Percentiles rank a stretch among this genome's conserved stretches.
Evolutionary conservation across 495 filamentous ascomycete species (phyloP).

Genomic region (Neurospora hispaniola): DNA sequence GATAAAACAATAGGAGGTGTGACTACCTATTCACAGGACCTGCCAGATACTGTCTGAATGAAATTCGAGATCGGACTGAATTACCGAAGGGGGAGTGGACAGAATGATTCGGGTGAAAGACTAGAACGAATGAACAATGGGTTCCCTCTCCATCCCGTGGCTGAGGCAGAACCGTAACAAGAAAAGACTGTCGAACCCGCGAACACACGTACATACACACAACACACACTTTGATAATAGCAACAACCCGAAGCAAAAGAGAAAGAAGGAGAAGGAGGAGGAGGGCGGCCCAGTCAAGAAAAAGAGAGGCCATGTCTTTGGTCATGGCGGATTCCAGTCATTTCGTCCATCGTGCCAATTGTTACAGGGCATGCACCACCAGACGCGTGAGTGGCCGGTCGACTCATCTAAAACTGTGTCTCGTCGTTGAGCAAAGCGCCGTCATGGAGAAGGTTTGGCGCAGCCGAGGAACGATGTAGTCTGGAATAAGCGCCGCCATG

Average conservation of each 20-base stretch:
- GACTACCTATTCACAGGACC: not conserved
- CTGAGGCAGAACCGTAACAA: not conserved
- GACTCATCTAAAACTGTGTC: conserved; percentile 1
- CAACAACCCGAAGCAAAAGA: not conserved
- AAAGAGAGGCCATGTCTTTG: not conserved
- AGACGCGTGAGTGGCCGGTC: not conserved
- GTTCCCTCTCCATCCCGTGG: not conserved
- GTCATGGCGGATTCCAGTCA: not conserved
- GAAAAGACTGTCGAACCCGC: not conserved
- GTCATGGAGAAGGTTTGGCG: conserved; percentile 18
- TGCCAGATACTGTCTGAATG: not conserved
- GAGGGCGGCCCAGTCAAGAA: not conserved
- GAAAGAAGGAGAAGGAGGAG: not conserved
- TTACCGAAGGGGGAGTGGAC: not conserved
- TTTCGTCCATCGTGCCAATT: not conserved
- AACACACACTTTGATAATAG: not conserved
- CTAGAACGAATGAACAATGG: not conserved
- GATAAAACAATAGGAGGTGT: not conserved
- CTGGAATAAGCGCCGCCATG: conserved; percentile 26
- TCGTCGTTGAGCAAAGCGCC: conserved; percentile 12
- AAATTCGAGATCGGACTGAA: not conserved
- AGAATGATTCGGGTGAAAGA: not conserved
- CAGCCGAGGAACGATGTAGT: conserved; percentile 4
- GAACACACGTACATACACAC: not conserved
- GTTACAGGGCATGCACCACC: not conserved